A percentile compares a stretch with the other conserved stretches of the same genome.
phyloP scores from a whole-genome alignment of 257 asterid genomes.

The Petunia axillaris region DNA sequence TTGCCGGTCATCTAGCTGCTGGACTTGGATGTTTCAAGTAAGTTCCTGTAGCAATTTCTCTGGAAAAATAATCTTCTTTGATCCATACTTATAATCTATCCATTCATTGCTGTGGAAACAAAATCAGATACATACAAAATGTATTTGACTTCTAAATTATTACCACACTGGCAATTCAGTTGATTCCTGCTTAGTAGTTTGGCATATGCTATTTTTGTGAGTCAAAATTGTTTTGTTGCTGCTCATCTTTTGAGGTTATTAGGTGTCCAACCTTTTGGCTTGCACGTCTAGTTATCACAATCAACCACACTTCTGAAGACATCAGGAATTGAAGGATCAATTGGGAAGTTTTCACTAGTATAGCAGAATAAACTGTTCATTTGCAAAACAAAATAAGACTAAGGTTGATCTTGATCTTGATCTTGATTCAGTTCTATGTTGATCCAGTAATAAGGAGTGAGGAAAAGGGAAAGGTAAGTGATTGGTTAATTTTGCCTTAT shows the following conservation, averaged over 20 bases:
- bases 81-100: background rate
- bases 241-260: background rate
- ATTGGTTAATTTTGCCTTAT: background rate
- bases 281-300: background rate
- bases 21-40: conserved; percentile 94
- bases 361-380: background rate
- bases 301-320: background rate
- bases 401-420: background rate
- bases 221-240: background rate
- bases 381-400: background rate
- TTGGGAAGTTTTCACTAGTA: background rate
- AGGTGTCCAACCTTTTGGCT: background rate
- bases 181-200: background rate
- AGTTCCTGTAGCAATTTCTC: conserved; percentile 36
- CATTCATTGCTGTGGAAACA: background rate
- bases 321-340: background rate
- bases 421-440: background rate
- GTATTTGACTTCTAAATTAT: too few relatives aligned
- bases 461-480: background rate
- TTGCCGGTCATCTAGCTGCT: conserved; percentile 91
- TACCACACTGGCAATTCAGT: too few relatives aligned
- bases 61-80: background rate
- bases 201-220: background rate
- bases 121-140: too few relatives aligned
- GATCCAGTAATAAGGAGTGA: background rate